A percentile compares a stretch with the other conserved stretches of the same genome.
Evolutionary conservation across 768 basidiomycete genomes (phyloP).

Genomic region (Mycena amicta): DNA sequence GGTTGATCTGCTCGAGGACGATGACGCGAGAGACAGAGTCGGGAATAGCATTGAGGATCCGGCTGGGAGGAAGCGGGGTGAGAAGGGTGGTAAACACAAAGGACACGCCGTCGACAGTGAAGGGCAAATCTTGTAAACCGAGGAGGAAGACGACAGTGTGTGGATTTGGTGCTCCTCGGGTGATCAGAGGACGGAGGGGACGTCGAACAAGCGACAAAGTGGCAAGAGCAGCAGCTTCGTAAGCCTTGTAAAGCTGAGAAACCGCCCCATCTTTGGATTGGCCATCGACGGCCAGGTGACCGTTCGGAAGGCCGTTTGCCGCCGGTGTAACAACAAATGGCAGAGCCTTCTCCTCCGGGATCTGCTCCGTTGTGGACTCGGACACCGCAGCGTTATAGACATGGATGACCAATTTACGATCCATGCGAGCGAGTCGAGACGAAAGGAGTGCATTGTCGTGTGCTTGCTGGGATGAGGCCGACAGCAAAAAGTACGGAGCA

Average conservation of each 20-base stretch:
- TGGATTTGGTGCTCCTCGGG: constrained; percentile 56
- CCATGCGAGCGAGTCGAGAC: constrained; percentile 70
- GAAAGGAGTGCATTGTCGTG: constrained; percentile 91
- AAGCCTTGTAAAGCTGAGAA: constrained; percentile 50
- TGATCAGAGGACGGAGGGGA: constrained; percentile 56
- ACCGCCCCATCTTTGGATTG: too few species aligned
- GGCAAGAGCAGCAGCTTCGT: constrained; percentile 68
- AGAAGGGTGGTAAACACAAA: constrained; percentile 70
- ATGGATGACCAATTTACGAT: constrained; percentile 82
- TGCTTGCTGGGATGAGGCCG: constrained; percentile 74
- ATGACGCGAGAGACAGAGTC: constrained; percentile 65
- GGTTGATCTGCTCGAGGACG: constrained; percentile 79
- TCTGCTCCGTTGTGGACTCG: constrained; percentile 46
- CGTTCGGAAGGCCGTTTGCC: constrained; percentile 17
- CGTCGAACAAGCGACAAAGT: constrained; percentile 66
- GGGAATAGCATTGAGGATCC: constrained; percentile 63
- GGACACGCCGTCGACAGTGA: constrained; percentile 57
- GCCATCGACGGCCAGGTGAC: constrained; percentile 17
- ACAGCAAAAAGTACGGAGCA: constrained; percentile 82
- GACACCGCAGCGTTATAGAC: constrained; percentile 61
- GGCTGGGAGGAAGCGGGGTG: constrained; percentile 67
- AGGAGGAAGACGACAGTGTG: constrained; percentile 73
- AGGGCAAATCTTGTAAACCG: constrained; percentile 48
- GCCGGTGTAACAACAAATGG: constrained; percentile 55
- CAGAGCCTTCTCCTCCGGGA: constrained; percentile 60